These are phyloP conservation scores for Dillenia suffruticosa DNA, from an alignment of 164 flowering plant species.

Conservation along the genomic window DNA sequence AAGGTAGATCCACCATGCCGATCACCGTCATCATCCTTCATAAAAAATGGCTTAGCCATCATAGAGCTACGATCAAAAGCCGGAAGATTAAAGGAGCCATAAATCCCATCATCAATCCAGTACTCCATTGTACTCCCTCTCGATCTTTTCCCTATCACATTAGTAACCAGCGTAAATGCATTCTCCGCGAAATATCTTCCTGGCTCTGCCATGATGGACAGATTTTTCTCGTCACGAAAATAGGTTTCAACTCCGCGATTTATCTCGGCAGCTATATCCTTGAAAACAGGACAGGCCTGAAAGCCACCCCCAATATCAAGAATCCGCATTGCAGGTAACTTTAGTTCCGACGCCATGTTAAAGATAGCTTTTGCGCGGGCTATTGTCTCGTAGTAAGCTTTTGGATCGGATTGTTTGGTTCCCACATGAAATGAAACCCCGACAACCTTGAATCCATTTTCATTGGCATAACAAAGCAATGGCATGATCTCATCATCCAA, in stretches of 20 bases:
- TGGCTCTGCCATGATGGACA: slow-evolving; percentile 1
- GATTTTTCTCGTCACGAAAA: not conserved
- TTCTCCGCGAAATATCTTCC: slow-evolving; percentile 9
- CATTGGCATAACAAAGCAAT: too few species aligned
- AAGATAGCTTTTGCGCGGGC: not conserved
- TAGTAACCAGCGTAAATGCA: slow-evolving; percentile 1
- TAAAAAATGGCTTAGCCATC: not conserved
- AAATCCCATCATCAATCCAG: slow-evolving; percentile 16
- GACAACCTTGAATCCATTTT: too few species aligned
- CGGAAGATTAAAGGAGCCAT: slow-evolving; percentile 8
- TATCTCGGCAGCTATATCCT: not conserved
- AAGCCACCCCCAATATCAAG: slow-evolving; percentile 13
- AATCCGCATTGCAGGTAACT: not conserved
- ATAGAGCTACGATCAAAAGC: not conserved
- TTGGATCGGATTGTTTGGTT: not conserved
- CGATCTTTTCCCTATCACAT: slow-evolving; percentile 13
- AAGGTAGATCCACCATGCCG: slow-evolving; percentile 6
- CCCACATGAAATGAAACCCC: too few species aligned
- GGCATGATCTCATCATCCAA: too few species aligned
- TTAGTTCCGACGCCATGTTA: not conserved
- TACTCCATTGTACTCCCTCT: slow-evolving; percentile 7
- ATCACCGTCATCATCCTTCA: not conserved
- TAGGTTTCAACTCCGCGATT: not conserved
- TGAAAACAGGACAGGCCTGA: not conserved
- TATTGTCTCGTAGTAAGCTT: not conserved